Evolutionary conservation across 2,329 filamentous ascomycete species (phyloP).

Genomic region (Colletotrichum lini): DNA sequence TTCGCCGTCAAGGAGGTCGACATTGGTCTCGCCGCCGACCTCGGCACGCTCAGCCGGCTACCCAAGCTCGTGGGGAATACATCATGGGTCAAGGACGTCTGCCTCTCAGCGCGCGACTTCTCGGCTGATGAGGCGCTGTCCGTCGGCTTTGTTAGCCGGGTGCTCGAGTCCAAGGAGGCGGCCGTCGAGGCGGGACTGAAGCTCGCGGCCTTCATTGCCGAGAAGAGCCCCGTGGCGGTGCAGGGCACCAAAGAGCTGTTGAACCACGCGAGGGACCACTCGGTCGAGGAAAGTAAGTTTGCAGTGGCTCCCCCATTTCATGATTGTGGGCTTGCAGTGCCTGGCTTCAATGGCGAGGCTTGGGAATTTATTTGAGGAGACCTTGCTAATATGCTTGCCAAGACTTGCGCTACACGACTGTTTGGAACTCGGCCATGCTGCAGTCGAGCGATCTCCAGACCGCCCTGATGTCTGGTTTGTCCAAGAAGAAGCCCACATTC

Average conservation of each 20-base stretch:
- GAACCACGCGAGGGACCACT: slow-evolving; percentile 85
- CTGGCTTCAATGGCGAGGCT: neutral
- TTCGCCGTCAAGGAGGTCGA: slow-evolving; percentile 87
- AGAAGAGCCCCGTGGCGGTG: slow-evolving; percentile 90
- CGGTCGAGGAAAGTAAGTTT: slow-evolving; percentile 79
- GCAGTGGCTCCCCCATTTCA: slow-evolving; percentile 14
- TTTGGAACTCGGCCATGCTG: slow-evolving; percentile 89
- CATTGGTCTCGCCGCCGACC: slow-evolving; percentile 84
- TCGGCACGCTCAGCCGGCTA: slow-evolving; percentile 80
- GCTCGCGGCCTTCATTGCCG: slow-evolving; percentile 76
- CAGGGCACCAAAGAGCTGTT: slow-evolving; percentile 90
- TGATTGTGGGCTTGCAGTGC: neutral
- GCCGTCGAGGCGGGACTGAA: slow-evolving; percentile 75
- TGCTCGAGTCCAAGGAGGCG: slow-evolving; percentile 74
- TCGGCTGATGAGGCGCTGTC: slow-evolving; percentile 76
- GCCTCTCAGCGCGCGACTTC: slow-evolving; percentile 79
- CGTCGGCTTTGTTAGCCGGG: slow-evolving; percentile 79
- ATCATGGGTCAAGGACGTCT: slow-evolving; percentile 86
- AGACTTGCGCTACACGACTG: slow-evolving; percentile 84
- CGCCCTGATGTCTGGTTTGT: slow-evolving; percentile 82
- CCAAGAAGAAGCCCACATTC: slow-evolving; percentile 86
- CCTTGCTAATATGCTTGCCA: slow-evolving; percentile 20
- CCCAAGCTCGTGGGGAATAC: slow-evolving; percentile 80
- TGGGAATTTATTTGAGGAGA: neutral
- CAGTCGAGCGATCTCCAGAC: slow-evolving; percentile 84